Percentiles rank a stretch among this genome's conserved stretches.
Evolutionary conservation across 2,329 filamentous ascomycete species (phyloP).

Genomic region (Aspergillus phoenicis): DNA sequence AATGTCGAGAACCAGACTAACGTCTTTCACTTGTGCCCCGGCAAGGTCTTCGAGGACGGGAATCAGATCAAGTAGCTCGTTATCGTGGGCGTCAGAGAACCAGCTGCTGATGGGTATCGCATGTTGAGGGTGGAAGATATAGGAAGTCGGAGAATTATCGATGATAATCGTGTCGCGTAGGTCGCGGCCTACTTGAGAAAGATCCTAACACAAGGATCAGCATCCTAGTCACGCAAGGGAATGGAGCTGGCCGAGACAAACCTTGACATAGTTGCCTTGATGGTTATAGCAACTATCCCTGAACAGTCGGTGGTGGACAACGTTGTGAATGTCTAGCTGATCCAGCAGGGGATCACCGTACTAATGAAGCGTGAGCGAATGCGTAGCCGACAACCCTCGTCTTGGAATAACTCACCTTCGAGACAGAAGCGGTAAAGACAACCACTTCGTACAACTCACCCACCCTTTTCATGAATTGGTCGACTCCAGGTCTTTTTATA

Average conservation of each 20-base stretch:
- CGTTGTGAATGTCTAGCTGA: slow-evolving; percentile 94
- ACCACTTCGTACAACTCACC: slow-evolving; percentile 98
- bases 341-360: slow-evolving; percentile 96
- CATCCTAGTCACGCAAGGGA: background rate
- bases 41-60: slow-evolving; percentile 97
- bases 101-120: slow-evolving; percentile 99
- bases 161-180: slow-evolving; percentile 98
- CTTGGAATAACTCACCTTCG: slow-evolving; percentile 67
- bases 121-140: slow-evolving; percentile 99
- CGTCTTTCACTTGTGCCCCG: slow-evolving; percentile 83
- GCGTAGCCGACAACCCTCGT: background rate
- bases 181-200: slow-evolving; percentile 94
- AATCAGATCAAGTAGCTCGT: slow-evolving; percentile 95
- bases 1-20: slow-evolving; percentile 96
- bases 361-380: slow-evolving; percentile 48
- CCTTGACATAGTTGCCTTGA: slow-evolving; percentile 98
- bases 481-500: slow-evolving; percentile 97
- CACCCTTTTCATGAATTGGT: slow-evolving; percentile 98
- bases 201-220: slow-evolving; percentile 59
- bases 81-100: slow-evolving; percentile 99
- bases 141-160: slow-evolving; percentile 97
- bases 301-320: slow-evolving; percentile 94
- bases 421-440: slow-evolving; percentile 97
- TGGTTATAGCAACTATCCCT: slow-evolving; percentile 99
- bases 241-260: slow-evolving; percentile 24